These are phyloP conservation scores for Mercurialis annua DNA, from an alignment of 345 rosid species.

Conservation along the genomic window DNA sequence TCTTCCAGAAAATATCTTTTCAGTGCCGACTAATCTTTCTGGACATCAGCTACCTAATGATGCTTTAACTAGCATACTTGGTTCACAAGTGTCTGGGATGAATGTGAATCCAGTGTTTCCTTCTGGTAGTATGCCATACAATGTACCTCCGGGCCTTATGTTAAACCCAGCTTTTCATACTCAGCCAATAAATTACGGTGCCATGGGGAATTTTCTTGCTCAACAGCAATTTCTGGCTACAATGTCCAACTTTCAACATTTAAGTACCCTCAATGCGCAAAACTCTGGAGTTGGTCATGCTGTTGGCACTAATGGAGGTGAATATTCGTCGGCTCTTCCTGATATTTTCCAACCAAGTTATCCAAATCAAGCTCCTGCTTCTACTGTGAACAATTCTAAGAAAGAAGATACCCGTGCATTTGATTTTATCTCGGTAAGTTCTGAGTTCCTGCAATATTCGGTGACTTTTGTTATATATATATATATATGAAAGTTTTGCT, in stretches of 20 bases:
- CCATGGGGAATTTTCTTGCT: constrained; percentile 63
- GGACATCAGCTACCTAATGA: constrained; percentile 42
- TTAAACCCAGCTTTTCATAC: constrained; percentile 59
- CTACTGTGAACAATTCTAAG: constrained; percentile 55
- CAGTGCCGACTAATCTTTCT: constrained; percentile 37
- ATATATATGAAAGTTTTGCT: neutral
- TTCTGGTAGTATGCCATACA: constrained; percentile 50
- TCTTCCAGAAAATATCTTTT: constrained; percentile 41
- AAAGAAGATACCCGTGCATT: constrained; percentile 89
- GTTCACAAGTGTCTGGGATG: constrained; percentile 45
- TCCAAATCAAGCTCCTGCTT: constrained; percentile 53
- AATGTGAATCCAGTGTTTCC: constrained; percentile 47
- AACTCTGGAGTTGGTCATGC: constrained; percentile 37
- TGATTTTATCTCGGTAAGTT: constrained; percentile 92
- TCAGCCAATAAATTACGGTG: constrained; percentile 62
- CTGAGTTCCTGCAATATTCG: constrained; percentile 11
- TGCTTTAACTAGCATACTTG: constrained; percentile 45
- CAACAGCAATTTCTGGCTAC: constrained; percentile 84
- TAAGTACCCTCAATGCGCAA: constrained; percentile 56
- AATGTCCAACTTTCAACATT: constrained; percentile 68
- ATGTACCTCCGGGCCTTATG: constrained; percentile 60
- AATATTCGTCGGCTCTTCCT: constrained; percentile 55
- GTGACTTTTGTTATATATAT: neutral
- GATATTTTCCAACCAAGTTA: constrained; percentile 81
- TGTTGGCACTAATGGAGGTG: constrained; percentile 37